Percentiles rank a stretch among this genome's conserved stretches.
phyloP scores from a whole-genome alignment of 2,329 filamentous ascomycete species.

The Ascochyta koolunga region DNA sequence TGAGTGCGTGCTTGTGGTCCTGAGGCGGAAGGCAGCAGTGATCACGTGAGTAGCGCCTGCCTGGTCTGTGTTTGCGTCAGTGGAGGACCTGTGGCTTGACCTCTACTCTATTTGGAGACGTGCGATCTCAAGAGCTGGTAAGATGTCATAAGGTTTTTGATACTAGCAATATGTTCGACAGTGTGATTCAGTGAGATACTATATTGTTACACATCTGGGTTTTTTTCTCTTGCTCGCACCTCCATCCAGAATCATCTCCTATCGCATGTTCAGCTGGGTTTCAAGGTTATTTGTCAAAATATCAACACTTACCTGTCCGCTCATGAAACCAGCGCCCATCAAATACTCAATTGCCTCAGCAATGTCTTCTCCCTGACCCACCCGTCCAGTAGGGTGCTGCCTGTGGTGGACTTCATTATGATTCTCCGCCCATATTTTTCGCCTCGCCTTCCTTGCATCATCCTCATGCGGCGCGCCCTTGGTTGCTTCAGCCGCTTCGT shows the following conservation, averaged over 20 bases:
- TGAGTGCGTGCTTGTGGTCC: background rate
- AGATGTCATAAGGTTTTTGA: background rate
- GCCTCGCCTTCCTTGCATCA: conserved; percentile 17
- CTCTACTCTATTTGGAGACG: background rate
- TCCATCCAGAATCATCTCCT: conserved; percentile 31
- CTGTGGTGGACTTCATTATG: conserved; percentile 53
- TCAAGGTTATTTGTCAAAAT: background rate
- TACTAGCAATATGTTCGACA: background rate
- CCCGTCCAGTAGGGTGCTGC: conserved; percentile 58
- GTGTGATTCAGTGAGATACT: background rate
- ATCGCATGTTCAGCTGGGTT: background rate
- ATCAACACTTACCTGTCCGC: conserved; percentile 47
- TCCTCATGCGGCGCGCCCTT: conserved; percentile 26
- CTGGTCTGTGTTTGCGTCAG: background rate
- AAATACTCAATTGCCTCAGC: conserved; percentile 51
- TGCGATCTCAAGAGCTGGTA: no score
- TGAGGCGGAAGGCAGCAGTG: conserved; percentile 1
- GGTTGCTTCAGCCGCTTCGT: conserved; percentile 44
- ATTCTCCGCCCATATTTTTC: conserved; percentile 52
- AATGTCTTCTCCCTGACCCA: conserved; percentile 58
- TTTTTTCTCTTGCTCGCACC: conserved; percentile 32
- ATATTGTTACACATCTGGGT: conserved; percentile 16
- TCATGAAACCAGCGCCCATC: conserved; percentile 49
- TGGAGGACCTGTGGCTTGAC: background rate
- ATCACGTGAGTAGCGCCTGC: background rate